Evolutionary conservation across 2,329 filamentous ascomycete genomes (phyloP), one percentile per base, ranked within the genome.

Genomic region (Monilinia fructigena): DNA sequence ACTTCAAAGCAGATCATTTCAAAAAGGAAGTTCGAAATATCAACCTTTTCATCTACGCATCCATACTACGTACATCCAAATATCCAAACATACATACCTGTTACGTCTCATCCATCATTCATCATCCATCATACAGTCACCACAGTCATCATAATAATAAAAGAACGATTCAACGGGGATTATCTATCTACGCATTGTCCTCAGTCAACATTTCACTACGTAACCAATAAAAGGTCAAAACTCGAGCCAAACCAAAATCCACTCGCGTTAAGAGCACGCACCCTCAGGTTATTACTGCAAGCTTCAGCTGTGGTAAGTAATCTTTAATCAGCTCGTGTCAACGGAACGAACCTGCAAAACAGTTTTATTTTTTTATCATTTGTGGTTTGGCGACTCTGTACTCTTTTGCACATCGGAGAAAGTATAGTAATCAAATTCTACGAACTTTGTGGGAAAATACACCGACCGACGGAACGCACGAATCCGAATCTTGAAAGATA

Each of bases 401-500:
- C 20, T 48, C 26, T 35, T 59, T 47, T 5, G 42, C 31, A 47
- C 42, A 35, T 47, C 42, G 42, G 40, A 47, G 26, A 47, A 35
- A 48, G 42, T 23, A 48, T 59, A n/a, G 42, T 35, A 35, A 35
- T 48, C 42, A 59, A 59, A 48, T 59, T 59, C 56, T 6, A 48
- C 56, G 42, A 35, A 23, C 23, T 48, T 26, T 14, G 11, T 16
- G 40, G 35, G 38, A 35, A 26, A 53, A 53, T 26, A 62, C 48
- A 35, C 31, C 45, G 47, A 62, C 31, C n/a, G 47, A 50, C 47
- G 38, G 66, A 67, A n/a, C 55, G 63, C 62, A 67, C 66, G 50
- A 55, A 66, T 40, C 62, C 66, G 63, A 66, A 62, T 50, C 28
- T 38, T 38, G 59, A 50, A 62, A 52, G 54, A 60, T 60, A 61